phyloP scores from a whole-genome alignment of 768 basidiomycete genomes.

The Lactarius indigo region DNA sequence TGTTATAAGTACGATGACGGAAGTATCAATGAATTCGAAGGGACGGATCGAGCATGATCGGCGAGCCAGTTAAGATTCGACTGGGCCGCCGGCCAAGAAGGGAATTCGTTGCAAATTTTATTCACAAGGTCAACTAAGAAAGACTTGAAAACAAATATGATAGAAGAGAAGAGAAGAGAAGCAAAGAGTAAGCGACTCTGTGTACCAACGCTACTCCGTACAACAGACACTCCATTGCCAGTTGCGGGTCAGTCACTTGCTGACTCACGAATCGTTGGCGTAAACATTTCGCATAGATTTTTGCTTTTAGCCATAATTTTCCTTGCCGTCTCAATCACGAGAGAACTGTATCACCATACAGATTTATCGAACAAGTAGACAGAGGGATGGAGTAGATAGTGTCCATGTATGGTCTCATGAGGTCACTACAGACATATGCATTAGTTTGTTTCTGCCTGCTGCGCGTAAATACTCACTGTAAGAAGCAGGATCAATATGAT shows the following conservation, averaged over 20 bases:
- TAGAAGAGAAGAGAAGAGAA: not conserved
- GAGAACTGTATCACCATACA: conserved; percentile 15
- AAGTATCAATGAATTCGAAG: not conserved
- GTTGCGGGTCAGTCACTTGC: not conserved
- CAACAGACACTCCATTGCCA: not conserved
- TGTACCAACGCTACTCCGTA: not conserved
- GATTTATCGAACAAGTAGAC: conserved; percentile 20
- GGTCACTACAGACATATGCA: conserved; percentile 35
- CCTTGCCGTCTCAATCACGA: not conserved
- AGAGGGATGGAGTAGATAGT: conserved; percentile 1
- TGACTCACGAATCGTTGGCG: not conserved
- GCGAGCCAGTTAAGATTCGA: not conserved
- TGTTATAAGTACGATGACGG: conserved; percentile 3
- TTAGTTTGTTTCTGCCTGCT: not conserved
- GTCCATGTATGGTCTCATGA: conserved; percentile 30
- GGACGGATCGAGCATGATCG: conserved; percentile 22
- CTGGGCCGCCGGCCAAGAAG: not conserved
- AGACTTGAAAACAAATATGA: not conserved
- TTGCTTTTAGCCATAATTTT: not conserved
- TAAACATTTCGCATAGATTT: not conserved
- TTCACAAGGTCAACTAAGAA: not conserved
- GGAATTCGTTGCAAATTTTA: not conserved
- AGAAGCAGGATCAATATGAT: conserved; percentile 88
- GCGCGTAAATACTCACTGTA: conserved; percentile 67
- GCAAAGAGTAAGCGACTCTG: not conserved